Evolutionary conservation across 495 filamentous ascomycete species (phyloP).

Genomic region (Penicillium steckii): DNA sequence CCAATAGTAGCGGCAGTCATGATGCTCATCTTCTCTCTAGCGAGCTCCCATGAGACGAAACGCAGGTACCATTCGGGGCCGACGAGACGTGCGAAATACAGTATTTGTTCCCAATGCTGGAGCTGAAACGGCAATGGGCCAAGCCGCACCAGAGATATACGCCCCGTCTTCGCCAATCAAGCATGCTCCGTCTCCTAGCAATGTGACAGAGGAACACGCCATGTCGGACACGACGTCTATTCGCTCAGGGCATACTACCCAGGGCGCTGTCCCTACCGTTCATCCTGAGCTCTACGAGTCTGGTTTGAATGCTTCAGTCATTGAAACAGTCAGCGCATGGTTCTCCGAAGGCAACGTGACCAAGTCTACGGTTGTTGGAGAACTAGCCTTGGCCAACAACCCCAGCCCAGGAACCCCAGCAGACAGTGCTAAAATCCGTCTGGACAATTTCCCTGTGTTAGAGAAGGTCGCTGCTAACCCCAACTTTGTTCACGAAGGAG

Average conservation of each 20-base stretch:
- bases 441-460: conserved; percentile 87
- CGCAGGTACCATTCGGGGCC: conserved; percentile 77
- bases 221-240: conserved; percentile 91
- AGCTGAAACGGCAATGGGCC: conserved; percentile 14
- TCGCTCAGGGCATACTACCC: conserved; percentile 79
- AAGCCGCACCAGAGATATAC: conserved; percentile 14
- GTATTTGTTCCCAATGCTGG: conserved; percentile 65
- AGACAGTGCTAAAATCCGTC: conserved; percentile 64
- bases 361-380: conserved; percentile 76
- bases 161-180: conserved; percentile 37
- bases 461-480: conserved; percentile 96
- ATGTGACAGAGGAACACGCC: conserved; percentile 52
- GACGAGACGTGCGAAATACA: conserved; percentile 87
- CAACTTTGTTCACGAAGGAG: conserved; percentile 70
- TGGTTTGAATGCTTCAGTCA: conserved; percentile 85
- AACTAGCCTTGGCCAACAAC: conserved; percentile 88
- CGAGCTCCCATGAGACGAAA: conserved; percentile 60
- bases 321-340: conserved; percentile 84
- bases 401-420: conserved; percentile 47
- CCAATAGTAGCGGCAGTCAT: neutral
- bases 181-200: conserved; percentile 46
- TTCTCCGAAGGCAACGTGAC: conserved; percentile 73
- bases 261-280: conserved; percentile 57
- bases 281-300: conserved; percentile 82
- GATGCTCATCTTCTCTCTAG: conserved; percentile 28